Conservation (phyloP, 202 grass and related monocot species). For the Schoenoplectus tabernaemontani region DNA sequence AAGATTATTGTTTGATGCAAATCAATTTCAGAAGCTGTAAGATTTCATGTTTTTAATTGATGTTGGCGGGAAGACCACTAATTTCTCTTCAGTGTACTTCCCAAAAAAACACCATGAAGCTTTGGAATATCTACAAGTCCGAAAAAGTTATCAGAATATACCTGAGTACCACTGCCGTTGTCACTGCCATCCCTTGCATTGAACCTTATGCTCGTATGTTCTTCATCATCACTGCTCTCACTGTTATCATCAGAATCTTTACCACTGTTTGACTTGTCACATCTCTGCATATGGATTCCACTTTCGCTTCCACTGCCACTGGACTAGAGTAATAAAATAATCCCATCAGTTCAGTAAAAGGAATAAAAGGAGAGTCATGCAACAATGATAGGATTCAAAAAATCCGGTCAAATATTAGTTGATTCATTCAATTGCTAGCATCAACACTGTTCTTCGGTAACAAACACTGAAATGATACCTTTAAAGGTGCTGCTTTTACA, state of each 20-base stretch:
- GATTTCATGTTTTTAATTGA: not conserved
- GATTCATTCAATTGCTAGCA: not conserved
- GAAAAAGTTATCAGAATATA: constrained; percentile 16
- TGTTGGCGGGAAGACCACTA: not conserved
- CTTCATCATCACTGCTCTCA: constrained; percentile 34
- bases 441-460: constrained; percentile 1
- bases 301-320: constrained; percentile 90
- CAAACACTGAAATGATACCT: not conserved
- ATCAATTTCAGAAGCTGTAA: not conserved
- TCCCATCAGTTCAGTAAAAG: constrained; percentile 18
- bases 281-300: constrained; percentile 70
- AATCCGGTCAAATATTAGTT: not conserved
- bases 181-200: constrained; percentile 76
- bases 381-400: constrained; percentile 2
- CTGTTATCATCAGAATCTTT: constrained; percentile 58
- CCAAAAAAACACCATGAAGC: not conserved
- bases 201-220: constrained; percentile 40
- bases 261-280: constrained; percentile 33
- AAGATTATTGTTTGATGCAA: not conserved
- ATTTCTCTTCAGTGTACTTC: not conserved
- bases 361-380: not conserved
- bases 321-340: constrained; percentile 44
- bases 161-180: constrained; percentile 79
- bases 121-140: not conserved
- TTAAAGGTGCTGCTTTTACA: not conserved